Evolutionary conservation across 768 basidiomycete species (phyloP).

Genomic region (Psilocybe cubensis): DNA sequence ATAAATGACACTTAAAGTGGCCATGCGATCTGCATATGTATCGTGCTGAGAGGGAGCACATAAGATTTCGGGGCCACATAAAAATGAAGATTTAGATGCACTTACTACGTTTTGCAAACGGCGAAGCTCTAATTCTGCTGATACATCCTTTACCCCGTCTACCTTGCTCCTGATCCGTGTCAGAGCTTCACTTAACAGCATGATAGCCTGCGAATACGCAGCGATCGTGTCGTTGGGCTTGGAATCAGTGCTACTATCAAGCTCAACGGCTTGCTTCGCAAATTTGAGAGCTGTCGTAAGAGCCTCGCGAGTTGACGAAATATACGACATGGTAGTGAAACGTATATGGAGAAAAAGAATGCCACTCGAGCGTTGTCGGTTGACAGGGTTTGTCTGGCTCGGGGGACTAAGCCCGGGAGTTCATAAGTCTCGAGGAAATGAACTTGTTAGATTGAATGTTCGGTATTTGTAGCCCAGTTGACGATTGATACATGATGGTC

Average conservation of each 20-base stretch:
- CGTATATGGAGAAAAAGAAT: too few species aligned
- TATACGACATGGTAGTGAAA: too few species aligned
- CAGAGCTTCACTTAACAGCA: constrained; percentile 90
- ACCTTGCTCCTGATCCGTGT: constrained; percentile 86
- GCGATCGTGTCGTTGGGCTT: constrained; percentile 88
- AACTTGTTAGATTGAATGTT: too few species aligned
- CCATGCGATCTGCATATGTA: constrained; percentile 94
- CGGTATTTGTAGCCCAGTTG: too few species aligned
- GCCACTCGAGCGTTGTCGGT: too few species aligned
- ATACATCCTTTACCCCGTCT: constrained; percentile 77
- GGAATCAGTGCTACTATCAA: constrained; percentile 87
- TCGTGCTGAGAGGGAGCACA: constrained; percentile 67
- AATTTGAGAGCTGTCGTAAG: constrained; percentile 87
- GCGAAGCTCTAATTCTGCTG: constrained; percentile 89
- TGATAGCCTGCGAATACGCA: constrained; percentile 86
- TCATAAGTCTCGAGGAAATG: too few species aligned
- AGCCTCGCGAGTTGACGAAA: constrained; percentile 85
- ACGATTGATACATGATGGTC: too few species aligned
- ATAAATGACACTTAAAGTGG: constrained; percentile 88
- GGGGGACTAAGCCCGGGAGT: too few species aligned
- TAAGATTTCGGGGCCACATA: background rate
- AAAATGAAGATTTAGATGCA: constrained; percentile 9
- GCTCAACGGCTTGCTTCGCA: constrained; percentile 86
- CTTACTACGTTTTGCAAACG: constrained; percentile 87
- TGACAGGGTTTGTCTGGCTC: too few species aligned